A percentile compares a stretch with the other conserved stretches of the same genome.
These are phyloP conservation scores for Breviolum minutum DNA, from an alignment of 73 alveolate species.

Conservation along the genomic window DNA sequence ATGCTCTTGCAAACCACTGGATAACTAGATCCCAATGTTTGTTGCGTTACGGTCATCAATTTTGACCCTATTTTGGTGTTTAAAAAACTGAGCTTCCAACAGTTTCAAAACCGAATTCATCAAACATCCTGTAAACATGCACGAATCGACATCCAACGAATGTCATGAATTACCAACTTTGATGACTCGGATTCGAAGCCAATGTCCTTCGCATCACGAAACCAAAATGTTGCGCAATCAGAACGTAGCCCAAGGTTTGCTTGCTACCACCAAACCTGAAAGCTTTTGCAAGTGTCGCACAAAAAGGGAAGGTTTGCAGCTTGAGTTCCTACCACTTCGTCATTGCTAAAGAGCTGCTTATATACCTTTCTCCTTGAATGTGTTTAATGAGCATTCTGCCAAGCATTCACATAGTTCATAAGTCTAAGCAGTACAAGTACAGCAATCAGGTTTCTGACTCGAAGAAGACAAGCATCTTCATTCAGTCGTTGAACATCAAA, in stretches of 20 bases:
- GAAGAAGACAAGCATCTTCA: too few species aligned
- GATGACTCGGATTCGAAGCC: not conserved
- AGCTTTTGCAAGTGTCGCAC: not conserved
- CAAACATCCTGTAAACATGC: slow-evolving; percentile 49
- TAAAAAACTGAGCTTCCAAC: not conserved
- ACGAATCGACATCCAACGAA: not conserved
- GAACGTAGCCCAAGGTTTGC: slow-evolving; percentile 73
- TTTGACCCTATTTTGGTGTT: too few species aligned
- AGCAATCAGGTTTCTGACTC: too few species aligned
- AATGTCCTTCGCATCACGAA: slow-evolving; percentile 55
- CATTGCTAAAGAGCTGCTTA: too few species aligned
- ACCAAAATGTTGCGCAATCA: slow-evolving; percentile 78
- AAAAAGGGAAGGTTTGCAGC: not conserved
- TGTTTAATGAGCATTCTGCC: too few species aligned
- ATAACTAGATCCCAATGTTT: too few species aligned
- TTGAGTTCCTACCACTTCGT: too few species aligned
- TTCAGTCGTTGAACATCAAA: too few species aligned
- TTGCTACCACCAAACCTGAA: slow-evolving; percentile 80
- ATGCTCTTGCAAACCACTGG: not conserved
- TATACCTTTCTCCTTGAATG: too few species aligned
- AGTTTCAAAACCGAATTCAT: slow-evolving; percentile 75
- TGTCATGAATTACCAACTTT: not conserved
- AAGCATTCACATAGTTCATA: too few species aligned
- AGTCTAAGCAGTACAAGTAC: too few species aligned
- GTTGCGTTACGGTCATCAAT: too few species aligned